A percentile compares a stretch with the other conserved stretches of the same genome.
Evolutionary conservation across 192 early-diverging fungal species (phyloP).

Genomic region (Rhizophagus clarus): DNA sequence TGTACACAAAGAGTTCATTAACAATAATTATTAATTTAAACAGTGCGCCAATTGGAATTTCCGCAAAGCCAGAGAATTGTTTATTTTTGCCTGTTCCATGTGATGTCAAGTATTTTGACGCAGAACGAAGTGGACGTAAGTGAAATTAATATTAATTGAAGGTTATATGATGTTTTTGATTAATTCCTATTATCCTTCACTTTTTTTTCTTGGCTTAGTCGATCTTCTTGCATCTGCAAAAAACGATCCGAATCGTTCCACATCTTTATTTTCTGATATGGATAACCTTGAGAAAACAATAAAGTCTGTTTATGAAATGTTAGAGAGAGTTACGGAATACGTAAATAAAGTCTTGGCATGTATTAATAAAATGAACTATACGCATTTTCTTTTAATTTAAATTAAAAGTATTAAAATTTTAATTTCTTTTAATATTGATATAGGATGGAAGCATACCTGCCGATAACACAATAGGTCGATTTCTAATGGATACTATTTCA

Average conservation of each 20-base stretch:
- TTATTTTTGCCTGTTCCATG: conserved; percentile 88
- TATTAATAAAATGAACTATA: neutral
- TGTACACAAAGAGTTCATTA: neutral
- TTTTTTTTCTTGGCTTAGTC: conserved; percentile 47
- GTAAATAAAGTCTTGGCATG: conserved; percentile 73
- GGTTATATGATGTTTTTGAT: neutral
- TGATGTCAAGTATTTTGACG: conserved; percentile 88
- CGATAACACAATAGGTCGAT: conserved; percentile 85
- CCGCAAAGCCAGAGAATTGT: conserved; percentile 75
- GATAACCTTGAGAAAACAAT: conserved; percentile 85
- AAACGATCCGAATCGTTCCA: conserved; percentile 51
- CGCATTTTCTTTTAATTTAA: neutral
- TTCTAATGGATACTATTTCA: conserved; percentile 90
- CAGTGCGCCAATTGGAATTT: conserved; percentile 77
- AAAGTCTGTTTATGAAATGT: conserved; percentile 76
- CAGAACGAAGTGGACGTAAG: conserved; percentile 82
- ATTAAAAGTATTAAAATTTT: neutral
- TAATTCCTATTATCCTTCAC: neutral
- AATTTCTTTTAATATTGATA: neutral
- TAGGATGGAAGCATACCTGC: conserved; percentile 53
- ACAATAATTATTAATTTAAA: conserved; percentile 24
- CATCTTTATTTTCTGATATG: conserved; percentile 82
- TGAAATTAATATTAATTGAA: conserved; percentile 1
- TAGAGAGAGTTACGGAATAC: conserved; percentile 80
- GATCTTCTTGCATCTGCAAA: conserved; percentile 70